phyloP scores from a whole-genome alignment of 495 filamentous ascomycete genomes.

The Cladorrhinum samala region DNA sequence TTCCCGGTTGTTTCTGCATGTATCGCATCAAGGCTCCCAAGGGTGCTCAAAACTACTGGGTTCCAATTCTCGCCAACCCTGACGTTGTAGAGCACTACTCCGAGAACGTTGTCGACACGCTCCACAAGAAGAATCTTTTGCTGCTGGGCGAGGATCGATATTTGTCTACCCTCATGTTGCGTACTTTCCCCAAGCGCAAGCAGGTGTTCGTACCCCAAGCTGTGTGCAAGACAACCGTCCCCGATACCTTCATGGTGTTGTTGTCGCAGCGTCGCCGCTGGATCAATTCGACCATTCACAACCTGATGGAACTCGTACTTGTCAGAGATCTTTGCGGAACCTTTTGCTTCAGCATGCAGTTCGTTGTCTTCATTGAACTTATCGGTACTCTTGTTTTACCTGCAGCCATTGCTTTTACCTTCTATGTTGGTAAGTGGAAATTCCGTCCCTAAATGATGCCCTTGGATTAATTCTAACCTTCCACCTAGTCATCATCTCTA shows the following conservation, averaged over 20 bases:
- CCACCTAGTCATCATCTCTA: slow-evolving; percentile 77
- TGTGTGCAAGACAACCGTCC: slow-evolving; percentile 96
- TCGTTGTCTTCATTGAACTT: slow-evolving; percentile 93
- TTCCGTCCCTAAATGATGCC: no score
- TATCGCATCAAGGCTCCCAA: slow-evolving; percentile 99
- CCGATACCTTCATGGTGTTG: slow-evolving; percentile 85
- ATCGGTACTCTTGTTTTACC: slow-evolving; percentile 92
- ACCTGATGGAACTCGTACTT: slow-evolving; percentile 93
- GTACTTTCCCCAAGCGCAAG: slow-evolving; percentile 98
- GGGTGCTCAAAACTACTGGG: slow-evolving; percentile 98
- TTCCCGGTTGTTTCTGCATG: slow-evolving; percentile 99
- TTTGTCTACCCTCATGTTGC: slow-evolving; percentile 92
- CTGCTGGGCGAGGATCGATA: slow-evolving; percentile 97
- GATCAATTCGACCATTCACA: slow-evolving; percentile 99
- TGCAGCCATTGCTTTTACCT: slow-evolving; percentile 92
- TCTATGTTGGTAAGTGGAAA: slow-evolving; percentile 77
- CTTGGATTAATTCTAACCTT: no score
- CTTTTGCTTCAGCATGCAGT: slow-evolving; percentile 99
- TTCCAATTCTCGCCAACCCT: slow-evolving; percentile 96
- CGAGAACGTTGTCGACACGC: slow-evolving; percentile 97
- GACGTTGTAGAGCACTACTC: slow-evolving; percentile 99
- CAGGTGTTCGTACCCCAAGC: slow-evolving; percentile 98
- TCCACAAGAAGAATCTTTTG: slow-evolving; percentile 97
- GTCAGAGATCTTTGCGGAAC: slow-evolving; percentile 96
- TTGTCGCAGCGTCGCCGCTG: slow-evolving; percentile 91